These are phyloP conservation scores for Yarrowia sp. DNA, from an alignment of 805 yeast species.

Conservation along the genomic window DNA sequence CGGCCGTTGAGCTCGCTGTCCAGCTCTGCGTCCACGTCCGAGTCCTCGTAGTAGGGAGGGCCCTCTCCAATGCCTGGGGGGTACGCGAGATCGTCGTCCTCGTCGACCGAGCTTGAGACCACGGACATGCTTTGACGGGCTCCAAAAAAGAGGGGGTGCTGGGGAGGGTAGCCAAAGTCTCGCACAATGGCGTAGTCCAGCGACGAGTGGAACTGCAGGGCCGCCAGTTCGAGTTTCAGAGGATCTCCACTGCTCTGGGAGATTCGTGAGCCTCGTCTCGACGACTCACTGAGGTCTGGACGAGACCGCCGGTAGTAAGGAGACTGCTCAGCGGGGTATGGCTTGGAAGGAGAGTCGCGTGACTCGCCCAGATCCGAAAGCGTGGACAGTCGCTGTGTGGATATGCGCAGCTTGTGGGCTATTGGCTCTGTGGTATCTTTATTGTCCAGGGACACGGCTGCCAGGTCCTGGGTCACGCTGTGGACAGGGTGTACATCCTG, in stretches of 20 bases:
- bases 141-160: constrained; percentile 77
- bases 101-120: constrained; percentile 49
- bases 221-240: constrained; percentile 31
- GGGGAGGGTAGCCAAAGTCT: constrained; percentile 80
- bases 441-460: constrained; percentile 14
- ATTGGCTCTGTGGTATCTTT: constrained; percentile 35
- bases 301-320: constrained; percentile 31
- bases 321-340: constrained; percentile 32
- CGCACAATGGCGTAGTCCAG: constrained; percentile 59
- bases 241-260: constrained; percentile 25
- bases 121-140: constrained; percentile 48
- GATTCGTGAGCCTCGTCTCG: constrained; percentile 29
- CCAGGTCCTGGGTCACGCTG: constrained; percentile 19
- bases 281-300: constrained; percentile 32
- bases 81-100: constrained; percentile 61
- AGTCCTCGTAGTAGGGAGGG: constrained; percentile 40
- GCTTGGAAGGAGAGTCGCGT: constrained; percentile 30
- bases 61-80: constrained; percentile 40
- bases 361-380: constrained; percentile 34
- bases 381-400: constrained; percentile 31
- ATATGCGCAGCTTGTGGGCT: constrained; percentile 37
- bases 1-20: constrained; percentile 59
- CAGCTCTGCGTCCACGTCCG: constrained; percentile 44
- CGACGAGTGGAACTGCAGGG: constrained; percentile 49
- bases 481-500: constrained; percentile 31